phyloP scores from a whole-genome alignment of 2,329 filamentous ascomycete genomes.

The Aureobasidium sp. region DNA sequence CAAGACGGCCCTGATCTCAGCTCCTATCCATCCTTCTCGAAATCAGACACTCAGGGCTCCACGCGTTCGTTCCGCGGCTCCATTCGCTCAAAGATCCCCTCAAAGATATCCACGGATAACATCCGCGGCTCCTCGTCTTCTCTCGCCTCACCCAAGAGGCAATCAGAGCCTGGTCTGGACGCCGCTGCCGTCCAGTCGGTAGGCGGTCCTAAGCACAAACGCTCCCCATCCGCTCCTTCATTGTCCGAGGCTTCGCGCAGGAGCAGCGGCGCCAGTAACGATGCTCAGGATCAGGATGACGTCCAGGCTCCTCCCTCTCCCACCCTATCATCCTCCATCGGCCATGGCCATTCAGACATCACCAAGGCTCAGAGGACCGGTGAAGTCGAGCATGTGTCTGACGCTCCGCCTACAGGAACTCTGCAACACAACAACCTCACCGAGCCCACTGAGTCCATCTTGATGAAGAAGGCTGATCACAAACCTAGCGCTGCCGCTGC shows the following conservation, averaged over 20 bases:
- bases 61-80: conserved; percentile 74
- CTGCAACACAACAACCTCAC: conserved; percentile 42
- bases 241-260: conserved; percentile 33
- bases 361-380: conserved; percentile 74
- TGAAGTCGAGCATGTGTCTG: conserved; percentile 91
- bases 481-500: conserved; percentile 26
- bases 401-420: conserved; percentile 69
- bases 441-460: conserved; percentile 78
- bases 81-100: conserved; percentile 83
- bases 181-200: conserved; percentile 67
- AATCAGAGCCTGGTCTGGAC: conserved; percentile 39
- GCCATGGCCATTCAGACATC: conserved; percentile 68
- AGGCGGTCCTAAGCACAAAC: conserved; percentile 44
- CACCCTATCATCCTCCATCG: conserved; percentile 68
- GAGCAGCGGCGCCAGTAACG: conserved; percentile 25
- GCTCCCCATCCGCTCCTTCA: conserved; percentile 22
- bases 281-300: conserved; percentile 22
- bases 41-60: conserved; percentile 89
- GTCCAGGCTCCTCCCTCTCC: conserved; percentile 68
- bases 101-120: conserved; percentile 63
- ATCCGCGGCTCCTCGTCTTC: conserved; percentile 60
- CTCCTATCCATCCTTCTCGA: conserved; percentile 85
- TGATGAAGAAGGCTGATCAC: conserved; percentile 69
- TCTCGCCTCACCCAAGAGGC: conserved; percentile 8
- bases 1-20: conserved; percentile 57